phyloP scores from a whole-genome alignment of 129 eudicot genomes.

The Arctium minus region DNA sequence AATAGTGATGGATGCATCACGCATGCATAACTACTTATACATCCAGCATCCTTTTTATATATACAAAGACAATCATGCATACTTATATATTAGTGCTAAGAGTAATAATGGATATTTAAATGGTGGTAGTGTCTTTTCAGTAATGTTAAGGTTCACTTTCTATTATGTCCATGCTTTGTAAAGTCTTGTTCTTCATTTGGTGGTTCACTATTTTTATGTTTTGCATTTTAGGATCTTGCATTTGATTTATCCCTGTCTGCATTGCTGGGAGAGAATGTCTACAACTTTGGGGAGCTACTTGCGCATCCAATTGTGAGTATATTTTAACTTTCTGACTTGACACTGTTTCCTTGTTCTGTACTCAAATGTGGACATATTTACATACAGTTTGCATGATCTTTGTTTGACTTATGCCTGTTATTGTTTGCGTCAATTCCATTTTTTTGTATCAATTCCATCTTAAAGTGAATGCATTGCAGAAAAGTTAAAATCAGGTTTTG shows the following conservation, averaged over 20 bases:
- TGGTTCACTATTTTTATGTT: not conserved
- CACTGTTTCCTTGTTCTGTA: not conserved
- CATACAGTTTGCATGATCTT: not conserved
- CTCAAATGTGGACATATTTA: not conserved
- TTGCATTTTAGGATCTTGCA: slow-evolving; percentile 61
- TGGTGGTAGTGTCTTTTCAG: not conserved
- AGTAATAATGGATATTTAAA: not conserved
- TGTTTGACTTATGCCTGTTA: not conserved
- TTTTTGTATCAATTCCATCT: not conserved
- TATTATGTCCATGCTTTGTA: not conserved
- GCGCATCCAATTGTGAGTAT: slow-evolving; percentile 86
- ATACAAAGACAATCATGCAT: not conserved
- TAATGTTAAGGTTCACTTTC: not conserved
- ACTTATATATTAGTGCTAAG: not conserved
- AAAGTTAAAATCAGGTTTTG: not conserved
- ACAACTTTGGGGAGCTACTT: slow-evolving; percentile 89
- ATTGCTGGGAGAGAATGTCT: slow-evolving; percentile 75
- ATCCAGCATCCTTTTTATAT: no score
- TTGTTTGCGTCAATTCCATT: not conserved
- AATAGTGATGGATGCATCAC: not conserved
- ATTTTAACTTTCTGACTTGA: not conserved
- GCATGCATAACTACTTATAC: no score
- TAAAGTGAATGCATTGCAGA: not conserved
- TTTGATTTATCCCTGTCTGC: slow-evolving; percentile 84
- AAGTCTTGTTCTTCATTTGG: not conserved